Conservation (phyloP, 2,329 filamentous ascomycete species). For the Penicillium sp. region DNA sequence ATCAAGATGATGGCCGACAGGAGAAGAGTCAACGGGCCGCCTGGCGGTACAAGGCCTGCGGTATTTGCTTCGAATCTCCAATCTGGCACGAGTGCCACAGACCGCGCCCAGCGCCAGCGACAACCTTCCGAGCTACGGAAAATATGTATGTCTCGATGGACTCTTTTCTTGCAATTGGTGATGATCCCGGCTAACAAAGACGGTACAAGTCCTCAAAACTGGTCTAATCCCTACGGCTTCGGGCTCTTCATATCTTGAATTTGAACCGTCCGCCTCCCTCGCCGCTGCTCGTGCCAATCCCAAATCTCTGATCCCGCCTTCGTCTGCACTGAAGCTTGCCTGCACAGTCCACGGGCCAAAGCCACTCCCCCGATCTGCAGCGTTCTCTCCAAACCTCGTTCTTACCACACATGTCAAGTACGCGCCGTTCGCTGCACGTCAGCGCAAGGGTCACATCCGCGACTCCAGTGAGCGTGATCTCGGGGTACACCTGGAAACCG, state of each 20-base stretch:
- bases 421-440: conserved; percentile 85
- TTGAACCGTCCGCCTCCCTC: conserved; percentile 52
- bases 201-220: conserved; percentile 74
- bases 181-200: conserved; percentile 18
- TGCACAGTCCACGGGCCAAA: conserved; percentile 93
- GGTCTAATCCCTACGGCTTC: conserved; percentile 91
- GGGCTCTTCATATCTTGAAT: conserved; percentile 72
- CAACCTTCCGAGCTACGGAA: conserved; percentile 73
- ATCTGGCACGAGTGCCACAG: conserved; percentile 51
- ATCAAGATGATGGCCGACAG: conserved; percentile 70
- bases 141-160: conserved; percentile 67
- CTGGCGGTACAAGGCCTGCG: conserved; percentile 73
- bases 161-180: background rate
- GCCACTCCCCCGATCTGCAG: conserved; percentile 82
- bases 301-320: conserved; percentile 53
- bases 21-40: conserved; percentile 85
- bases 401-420: conserved; percentile 95
- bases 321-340: conserved; percentile 80
- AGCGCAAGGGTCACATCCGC: conserved; percentile 80
- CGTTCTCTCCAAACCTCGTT: conserved; percentile 90
- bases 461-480: conserved; percentile 87
- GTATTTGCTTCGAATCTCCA: conserved; percentile 59
- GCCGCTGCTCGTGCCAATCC: conserved; percentile 46
- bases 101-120: conserved; percentile 57
- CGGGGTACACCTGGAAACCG: conserved; percentile 86